A percentile compares a stretch with the other conserved stretches of the same genome.
These are phyloP conservation scores for Diaporthe sp. DNA, from an alignment of 2,329 filamentous ascomycete species.

Conservation along the genomic window DNA sequence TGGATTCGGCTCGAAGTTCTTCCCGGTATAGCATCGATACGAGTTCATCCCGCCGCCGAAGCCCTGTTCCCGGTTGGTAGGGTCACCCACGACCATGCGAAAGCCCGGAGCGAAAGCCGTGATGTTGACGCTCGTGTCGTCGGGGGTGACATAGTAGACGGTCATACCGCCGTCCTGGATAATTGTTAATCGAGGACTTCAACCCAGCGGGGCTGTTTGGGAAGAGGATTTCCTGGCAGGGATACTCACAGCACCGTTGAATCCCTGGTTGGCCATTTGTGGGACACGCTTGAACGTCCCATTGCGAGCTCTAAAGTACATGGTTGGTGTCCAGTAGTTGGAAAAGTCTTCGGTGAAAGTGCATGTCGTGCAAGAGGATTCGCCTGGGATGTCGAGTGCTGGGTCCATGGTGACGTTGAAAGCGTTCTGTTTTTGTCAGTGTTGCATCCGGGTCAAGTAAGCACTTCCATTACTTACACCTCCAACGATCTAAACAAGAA, in stretches of 20 bases:
- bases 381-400: not conserved
- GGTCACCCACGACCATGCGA: slow-evolving; percentile 54
- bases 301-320: slow-evolving; percentile 29
- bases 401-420: slow-evolving; percentile 53
- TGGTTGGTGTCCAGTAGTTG: slow-evolving; percentile 28
- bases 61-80: slow-evolving; percentile 43
- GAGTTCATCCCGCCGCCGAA: slow-evolving; percentile 41
- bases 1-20: slow-evolving; percentile 37
- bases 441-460: too few species aligned
- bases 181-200: not conserved
- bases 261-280: slow-evolving; percentile 24
- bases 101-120: slow-evolving; percentile 53
- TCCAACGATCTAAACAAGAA: slow-evolving; percentile 54
- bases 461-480: slow-evolving; percentile 36
- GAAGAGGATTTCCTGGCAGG: accelerated
- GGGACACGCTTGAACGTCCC: slow-evolving; percentile 31
- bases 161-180: slow-evolving; percentile 47
- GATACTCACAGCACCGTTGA: slow-evolving; percentile 56
- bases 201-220: too few species aligned
- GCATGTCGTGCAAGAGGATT: slow-evolving; percentile 46
- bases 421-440: slow-evolving; percentile 39
- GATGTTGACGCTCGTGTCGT: slow-evolving; percentile 34
- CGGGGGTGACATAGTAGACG: slow-evolving; percentile 47
- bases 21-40: slow-evolving; percentile 51
- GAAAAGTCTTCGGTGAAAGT: slow-evolving; percentile 29